Base-by-base conservation (phyloP, 2,329 filamentous ascomycete species). In the Monosporascus sp. region DNA sequence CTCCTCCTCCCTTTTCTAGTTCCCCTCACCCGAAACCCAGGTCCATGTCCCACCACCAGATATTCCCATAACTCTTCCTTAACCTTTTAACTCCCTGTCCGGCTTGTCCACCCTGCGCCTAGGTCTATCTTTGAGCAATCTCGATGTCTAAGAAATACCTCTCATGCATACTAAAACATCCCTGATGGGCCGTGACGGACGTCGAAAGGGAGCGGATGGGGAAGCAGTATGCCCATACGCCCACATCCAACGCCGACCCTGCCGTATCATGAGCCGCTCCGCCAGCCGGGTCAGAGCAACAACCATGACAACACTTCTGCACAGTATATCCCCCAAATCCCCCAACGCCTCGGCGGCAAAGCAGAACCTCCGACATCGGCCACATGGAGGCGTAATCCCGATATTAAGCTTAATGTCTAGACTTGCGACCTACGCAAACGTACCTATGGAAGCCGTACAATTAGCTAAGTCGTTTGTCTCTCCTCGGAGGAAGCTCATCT, bases 361-460 rank as follows among this genome's bases (percentile, higher is more conserved):
- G 11, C 39, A 14, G 22, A 20, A 18, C 18, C 49, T 46, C 53
- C 49, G 51, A 51, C 8, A 42, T 24, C 17, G 18, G 18, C 17
- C 18, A 42, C 22, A 3, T 42, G 9, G 18, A 15, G 14, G 11
- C 18, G 14, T 18, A 24, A 42, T 42, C 39, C 18, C 4, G 14
- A 14, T 14, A 14, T 24, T 20, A 24, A 46, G 14, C 31, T 60
- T 61, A 53, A 58, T 61, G 50, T 68, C 71, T 52, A 48, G 79
- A 77, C 58, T 85, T 86, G 56, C 76, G 75, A 48, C 82, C 83
- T 59, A 85, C 84, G 57, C 80, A 84, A 38, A 85, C 78, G 63
- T 85, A 84, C 57, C 81, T 84, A 53, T 18, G 55, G 54, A 58
- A 51, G 18, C 25, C 59, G 52, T 50, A 50, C 45, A 41, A 49